phyloP scores from a whole-genome alignment of 1,139 yeast species.

The Debaryomycetaceae sp. region DNA sequence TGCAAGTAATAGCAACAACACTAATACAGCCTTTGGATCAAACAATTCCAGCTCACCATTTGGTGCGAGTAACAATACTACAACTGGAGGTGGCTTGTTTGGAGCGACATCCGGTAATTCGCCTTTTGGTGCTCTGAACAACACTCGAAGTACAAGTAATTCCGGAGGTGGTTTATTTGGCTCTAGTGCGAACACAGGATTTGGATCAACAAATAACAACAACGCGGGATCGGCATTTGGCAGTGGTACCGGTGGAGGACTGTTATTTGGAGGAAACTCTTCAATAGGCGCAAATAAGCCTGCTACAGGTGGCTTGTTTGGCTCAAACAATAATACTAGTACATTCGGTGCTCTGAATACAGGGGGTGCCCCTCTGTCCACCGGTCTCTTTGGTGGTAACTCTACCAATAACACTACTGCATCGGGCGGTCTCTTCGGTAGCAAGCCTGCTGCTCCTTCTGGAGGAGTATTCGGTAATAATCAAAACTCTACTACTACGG shows the following conservation, averaged over 20 bases:
- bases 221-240: not conserved
- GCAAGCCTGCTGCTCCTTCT: conserved; percentile 8
- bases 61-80: conserved; percentile 8
- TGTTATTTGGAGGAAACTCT: conserved; percentile 9
- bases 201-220: conserved; percentile 13
- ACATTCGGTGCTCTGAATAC: conserved; percentile 9
- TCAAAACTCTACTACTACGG: conserved; percentile 10
- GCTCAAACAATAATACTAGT: conserved; percentile 8
- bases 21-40: conserved; percentile 18
- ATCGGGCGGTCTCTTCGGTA: conserved; percentile 30
- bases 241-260: conserved; percentile 10
- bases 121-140: conserved; percentile 21
- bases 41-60: conserved; percentile 10
- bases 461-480: conserved; percentile 37
- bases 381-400: conserved; percentile 29
- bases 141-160: conserved; percentile 7
- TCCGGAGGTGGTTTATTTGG: conserved; percentile 19
- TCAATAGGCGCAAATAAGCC: conserved; percentile 17
- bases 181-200: conserved; percentile 16
- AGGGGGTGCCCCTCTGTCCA: conserved; percentile 18
- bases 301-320: conserved; percentile 14
- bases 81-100: conserved; percentile 6
- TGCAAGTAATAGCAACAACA: conserved; percentile 8
- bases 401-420: conserved; percentile 16
- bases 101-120: conserved; percentile 13